A percentile compares a stretch with the other conserved stretches of the same genome.
phyloP scores from a whole-genome alignment of 805 yeast species.

The Starmerella davenportii region DNA sequence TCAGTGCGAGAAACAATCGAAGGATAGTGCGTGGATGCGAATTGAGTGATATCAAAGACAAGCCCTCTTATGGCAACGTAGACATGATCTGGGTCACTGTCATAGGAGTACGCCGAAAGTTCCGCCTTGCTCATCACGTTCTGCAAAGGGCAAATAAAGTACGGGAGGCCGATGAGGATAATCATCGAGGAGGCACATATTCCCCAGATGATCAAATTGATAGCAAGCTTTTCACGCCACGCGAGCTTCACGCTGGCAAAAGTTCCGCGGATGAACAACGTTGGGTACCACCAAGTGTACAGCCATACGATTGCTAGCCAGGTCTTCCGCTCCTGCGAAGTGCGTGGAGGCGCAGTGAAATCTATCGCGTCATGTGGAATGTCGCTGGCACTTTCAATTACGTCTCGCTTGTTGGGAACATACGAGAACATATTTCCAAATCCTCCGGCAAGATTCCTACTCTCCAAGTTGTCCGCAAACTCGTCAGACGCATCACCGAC shows the following conservation, averaged over 20 bases:
- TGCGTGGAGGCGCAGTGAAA: slow-evolving; percentile 17
- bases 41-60: slow-evolving; percentile 25
- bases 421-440: slow-evolving; percentile 25
- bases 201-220: slow-evolving; percentile 27
- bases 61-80: slow-evolving; percentile 26
- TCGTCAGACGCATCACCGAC: slow-evolving; percentile 6
- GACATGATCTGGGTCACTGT: slow-evolving; percentile 20
- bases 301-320: slow-evolving; percentile 26
- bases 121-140: slow-evolving; percentile 23
- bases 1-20: slow-evolving; percentile 22
- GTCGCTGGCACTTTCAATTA: slow-evolving; percentile 9
- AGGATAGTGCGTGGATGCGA: slow-evolving; percentile 26
- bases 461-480: slow-evolving; percentile 20
- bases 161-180: slow-evolving; percentile 26
- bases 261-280: slow-evolving; percentile 20
- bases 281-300: slow-evolving; percentile 28
- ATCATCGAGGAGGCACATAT: slow-evolving; percentile 22
- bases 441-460: slow-evolving; percentile 22
- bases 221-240: slow-evolving; percentile 29
- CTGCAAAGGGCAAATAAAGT: slow-evolving; percentile 26
- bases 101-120: slow-evolving; percentile 19
- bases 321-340: slow-evolving; percentile 20
- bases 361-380: slow-evolving; percentile 22
- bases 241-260: slow-evolving; percentile 25
- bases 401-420: slow-evolving; percentile 4